Conservation (phyloP, 805 yeast species). For the Lachancea mirantina region DNA sequence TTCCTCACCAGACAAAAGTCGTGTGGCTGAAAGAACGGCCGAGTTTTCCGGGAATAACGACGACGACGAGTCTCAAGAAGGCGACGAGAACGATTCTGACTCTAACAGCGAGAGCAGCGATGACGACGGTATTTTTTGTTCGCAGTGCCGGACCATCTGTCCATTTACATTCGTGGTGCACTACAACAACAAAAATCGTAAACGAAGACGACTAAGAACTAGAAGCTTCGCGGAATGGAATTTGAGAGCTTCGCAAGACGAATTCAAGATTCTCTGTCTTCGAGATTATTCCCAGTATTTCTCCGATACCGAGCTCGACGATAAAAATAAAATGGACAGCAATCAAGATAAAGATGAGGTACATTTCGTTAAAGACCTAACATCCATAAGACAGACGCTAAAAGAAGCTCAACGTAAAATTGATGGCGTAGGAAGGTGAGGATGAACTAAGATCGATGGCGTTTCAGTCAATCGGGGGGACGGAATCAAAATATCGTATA, state of each 20-base stretch:
- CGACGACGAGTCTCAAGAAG: slow-evolving; percentile 6
- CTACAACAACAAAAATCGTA: slow-evolving; percentile 6
- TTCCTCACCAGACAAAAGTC: slow-evolving; percentile 2
- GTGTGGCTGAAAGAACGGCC: slow-evolving; percentile 1
- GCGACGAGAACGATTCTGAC: neutral
- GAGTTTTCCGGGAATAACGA: slow-evolving; percentile 3
- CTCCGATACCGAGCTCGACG: slow-evolving; percentile 7
- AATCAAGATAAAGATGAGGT: slow-evolving; percentile 12
- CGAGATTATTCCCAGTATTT: slow-evolving; percentile 11
- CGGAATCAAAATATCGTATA: too few species aligned
- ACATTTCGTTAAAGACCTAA: slow-evolving; percentile 15
- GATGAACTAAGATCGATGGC: too few species aligned
- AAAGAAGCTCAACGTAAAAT: slow-evolving; percentile 19
- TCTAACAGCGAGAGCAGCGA: slow-evolving; percentile 14
- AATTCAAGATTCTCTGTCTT: slow-evolving; percentile 20
- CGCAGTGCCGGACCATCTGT: slow-evolving; percentile 34
- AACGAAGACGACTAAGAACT: slow-evolving; percentile 16
- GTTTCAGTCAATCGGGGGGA: too few species aligned
- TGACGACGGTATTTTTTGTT: slow-evolving; percentile 30
- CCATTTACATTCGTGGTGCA: slow-evolving; percentile 31
- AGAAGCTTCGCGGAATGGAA: slow-evolving; percentile 13
- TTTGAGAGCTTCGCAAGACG: slow-evolving; percentile 12
- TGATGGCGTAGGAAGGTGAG: slow-evolving; percentile 10
- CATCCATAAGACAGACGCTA: slow-evolving; percentile 10
- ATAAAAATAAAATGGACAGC: slow-evolving; percentile 6